Conservation (phyloP, 805 yeast species). For the Schizosaccharomyces octosporus region DNA sequence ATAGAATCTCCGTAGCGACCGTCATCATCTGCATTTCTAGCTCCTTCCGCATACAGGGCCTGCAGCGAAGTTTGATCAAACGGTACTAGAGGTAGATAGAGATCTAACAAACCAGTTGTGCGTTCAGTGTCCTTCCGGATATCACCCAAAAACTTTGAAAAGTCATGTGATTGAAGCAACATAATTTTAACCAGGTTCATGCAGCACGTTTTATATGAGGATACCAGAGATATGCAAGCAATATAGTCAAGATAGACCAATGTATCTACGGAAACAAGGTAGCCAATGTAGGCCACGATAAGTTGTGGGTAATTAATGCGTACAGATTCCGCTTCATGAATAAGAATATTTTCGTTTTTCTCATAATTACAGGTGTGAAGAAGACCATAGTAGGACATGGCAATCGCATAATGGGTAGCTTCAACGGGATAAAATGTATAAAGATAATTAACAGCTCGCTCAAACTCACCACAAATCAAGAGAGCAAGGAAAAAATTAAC, state of each 20-base stretch:
- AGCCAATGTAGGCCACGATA: conserved; percentile 56
- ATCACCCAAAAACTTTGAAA: conserved; percentile 60
- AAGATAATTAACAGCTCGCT: conserved; percentile 46
- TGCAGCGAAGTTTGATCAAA: conserved; percentile 39
- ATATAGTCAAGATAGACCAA: conserved; percentile 74
- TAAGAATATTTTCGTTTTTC: conserved; percentile 6
- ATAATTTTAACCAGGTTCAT: conserved; percentile 39
- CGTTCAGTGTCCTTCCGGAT: conserved; percentile 52
- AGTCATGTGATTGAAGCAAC: conserved; percentile 68
- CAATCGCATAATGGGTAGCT: conserved; percentile 77
- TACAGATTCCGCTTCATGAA: neutral
- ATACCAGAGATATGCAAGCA: conserved; percentile 33
- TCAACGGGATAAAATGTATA: conserved; percentile 48
- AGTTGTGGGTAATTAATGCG: conserved; percentile 30
- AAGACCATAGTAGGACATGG: conserved; percentile 48
- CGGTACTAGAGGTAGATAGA: conserved; percentile 29
- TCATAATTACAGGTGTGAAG: conserved; percentile 23
- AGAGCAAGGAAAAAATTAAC: conserved; percentile 53
- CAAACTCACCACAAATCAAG: conserved; percentile 55
- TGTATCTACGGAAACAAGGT: conserved; percentile 68
- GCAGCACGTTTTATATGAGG: neutral
- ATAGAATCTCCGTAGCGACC: conserved; percentile 74
- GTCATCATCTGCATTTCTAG: conserved; percentile 78
- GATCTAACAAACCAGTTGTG: conserved; percentile 63
- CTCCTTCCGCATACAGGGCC: conserved; percentile 50